Percentiles rank a stretch among this genome's conserved stretches.
Conservation (phyloP, 306 rosid genomes). For the Medicago arabica region DNA sequence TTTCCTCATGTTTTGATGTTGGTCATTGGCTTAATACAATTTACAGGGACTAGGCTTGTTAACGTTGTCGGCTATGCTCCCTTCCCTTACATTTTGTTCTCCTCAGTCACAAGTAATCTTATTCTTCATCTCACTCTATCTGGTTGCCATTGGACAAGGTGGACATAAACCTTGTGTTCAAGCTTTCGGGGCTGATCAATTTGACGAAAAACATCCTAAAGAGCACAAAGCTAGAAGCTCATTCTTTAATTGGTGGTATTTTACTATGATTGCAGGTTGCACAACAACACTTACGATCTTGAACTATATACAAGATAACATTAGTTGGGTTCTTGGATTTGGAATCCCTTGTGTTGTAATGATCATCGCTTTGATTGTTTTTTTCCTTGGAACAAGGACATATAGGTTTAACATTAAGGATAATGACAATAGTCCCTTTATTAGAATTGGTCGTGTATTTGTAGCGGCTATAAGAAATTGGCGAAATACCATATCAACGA, state of each 20-base stretch:
- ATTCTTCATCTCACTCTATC: constrained; percentile 50
- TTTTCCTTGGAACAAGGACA: constrained; percentile 57
- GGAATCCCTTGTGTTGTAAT: not conserved
- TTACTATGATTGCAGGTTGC: constrained; percentile 49
- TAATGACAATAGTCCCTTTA: constrained; percentile 46
- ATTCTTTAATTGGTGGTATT: constrained; percentile 90
- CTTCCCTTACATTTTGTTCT: constrained; percentile 50
- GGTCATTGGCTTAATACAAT: not conserved
- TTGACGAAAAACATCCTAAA: constrained; percentile 61
- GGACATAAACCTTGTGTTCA: constrained; percentile 23
- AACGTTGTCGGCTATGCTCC: constrained; percentile 63
- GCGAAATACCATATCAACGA: not conserved
- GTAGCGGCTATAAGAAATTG: not conserved
- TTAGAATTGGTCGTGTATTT: constrained; percentile 17
- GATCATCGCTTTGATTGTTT: constrained; percentile 45
- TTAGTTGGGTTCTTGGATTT: not conserved
- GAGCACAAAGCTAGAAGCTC: constrained; percentile 74
- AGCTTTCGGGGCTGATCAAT: constrained; percentile 44
- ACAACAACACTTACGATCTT: constrained; percentile 39
- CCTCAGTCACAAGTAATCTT: constrained; percentile 48
- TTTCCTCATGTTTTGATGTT: no score
- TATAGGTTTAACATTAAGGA: constrained; percentile 44
- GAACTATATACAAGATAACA: not conserved
- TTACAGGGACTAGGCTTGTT: constrained; percentile 65
- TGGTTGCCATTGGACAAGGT: not conserved